These are phyloP conservation scores for Capronia coronata DNA, from an alignment of 2,329 filamentous ascomycete genomes.

Conservation along the genomic window DNA sequence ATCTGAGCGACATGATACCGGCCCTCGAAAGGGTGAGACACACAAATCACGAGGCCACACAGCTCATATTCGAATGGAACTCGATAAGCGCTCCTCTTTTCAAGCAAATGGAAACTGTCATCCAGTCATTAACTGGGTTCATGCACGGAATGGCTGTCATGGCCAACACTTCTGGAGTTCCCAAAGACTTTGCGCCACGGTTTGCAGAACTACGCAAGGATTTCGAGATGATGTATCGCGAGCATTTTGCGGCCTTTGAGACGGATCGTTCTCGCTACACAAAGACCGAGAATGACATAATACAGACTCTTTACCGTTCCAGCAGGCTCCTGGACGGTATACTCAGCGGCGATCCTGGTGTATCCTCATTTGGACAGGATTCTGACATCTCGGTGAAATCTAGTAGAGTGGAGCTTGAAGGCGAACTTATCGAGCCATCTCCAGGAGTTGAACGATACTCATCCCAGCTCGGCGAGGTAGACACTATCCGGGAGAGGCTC, in stretches of 20 bases:
- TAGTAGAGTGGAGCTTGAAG: background rate
- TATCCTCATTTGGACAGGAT: background rate
- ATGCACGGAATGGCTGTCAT: background rate
- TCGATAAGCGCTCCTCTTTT: slow-evolving; percentile 1
- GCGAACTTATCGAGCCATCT: background rate
- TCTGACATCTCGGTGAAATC: background rate
- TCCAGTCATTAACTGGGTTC: slow-evolving; percentile 1
- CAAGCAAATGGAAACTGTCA: background rate
- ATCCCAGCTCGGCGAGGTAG: slow-evolving; percentile 2
- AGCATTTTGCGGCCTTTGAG: slow-evolving; percentile 4
- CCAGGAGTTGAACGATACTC: slow-evolving; percentile 1
- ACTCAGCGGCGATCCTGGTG: background rate
- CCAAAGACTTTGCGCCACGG: background rate
- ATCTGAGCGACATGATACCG: background rate
- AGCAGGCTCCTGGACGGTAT: slow-evolving; percentile 4
- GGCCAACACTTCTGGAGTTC: background rate
- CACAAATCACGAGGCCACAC: background rate
- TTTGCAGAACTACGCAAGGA: background rate
- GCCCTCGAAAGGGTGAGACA: background rate
- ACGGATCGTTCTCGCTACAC: background rate
- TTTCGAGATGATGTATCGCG: background rate
- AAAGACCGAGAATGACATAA: slow-evolving; percentile 2
- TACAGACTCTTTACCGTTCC: slow-evolving; percentile 6
- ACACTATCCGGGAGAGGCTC: slow-evolving; percentile 3
- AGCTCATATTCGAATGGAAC: slow-evolving; percentile 6